Evolutionary conservation across 805 yeast species (phyloP), one percentile per base, ranked within the genome.

Genomic region (Lipomyces lipofer): DNA sequence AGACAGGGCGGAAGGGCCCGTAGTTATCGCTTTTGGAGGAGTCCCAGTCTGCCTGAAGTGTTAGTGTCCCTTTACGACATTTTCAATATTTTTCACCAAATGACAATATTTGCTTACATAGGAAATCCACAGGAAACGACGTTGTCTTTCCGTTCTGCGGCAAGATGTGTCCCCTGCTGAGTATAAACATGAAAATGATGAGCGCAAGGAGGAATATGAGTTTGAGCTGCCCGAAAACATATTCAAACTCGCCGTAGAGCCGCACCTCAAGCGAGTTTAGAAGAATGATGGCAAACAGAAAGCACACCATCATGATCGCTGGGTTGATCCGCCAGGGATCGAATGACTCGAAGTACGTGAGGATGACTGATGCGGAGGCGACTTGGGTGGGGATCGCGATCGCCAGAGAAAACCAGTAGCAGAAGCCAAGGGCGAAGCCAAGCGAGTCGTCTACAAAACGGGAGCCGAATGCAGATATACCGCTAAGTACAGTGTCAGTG

Each of bases 321-420:
- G 82, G 76, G 9, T 78, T 70, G 2, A 73, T 71, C 6, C 76
- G 74, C 0, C 84, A 78, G 8, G 83, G 72, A n/a, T 79, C 65
- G 40, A 86, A 70, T 38, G 74, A 66, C 1, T 82, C 78, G 66
- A 82, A 89, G 65, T 82, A 88, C 43, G 86, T 78, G 42, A 88
- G 70, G 83, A 88, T 79, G 28, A 88, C 83, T 0, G 88, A 81
- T 17, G 88, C 85, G 0, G 95, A 95, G 10, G 88, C 85, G 2
- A 88, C 77, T 65, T 88, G 95, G 0, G 91, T 81, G 0, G 95
- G 90, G 56, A 87, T 71, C 0, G 89, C 88, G 46, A 86, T 71
- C 13, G 85, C 77, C 66, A 85, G 86, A 51, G 88, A 81, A 15
- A 84, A 66, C 81, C 88, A 87, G 67, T 88, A 88, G 28, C 82